Conservation (phyloP, 768 basidiomycete genomes). For the Mycena belliarum region DNA sequence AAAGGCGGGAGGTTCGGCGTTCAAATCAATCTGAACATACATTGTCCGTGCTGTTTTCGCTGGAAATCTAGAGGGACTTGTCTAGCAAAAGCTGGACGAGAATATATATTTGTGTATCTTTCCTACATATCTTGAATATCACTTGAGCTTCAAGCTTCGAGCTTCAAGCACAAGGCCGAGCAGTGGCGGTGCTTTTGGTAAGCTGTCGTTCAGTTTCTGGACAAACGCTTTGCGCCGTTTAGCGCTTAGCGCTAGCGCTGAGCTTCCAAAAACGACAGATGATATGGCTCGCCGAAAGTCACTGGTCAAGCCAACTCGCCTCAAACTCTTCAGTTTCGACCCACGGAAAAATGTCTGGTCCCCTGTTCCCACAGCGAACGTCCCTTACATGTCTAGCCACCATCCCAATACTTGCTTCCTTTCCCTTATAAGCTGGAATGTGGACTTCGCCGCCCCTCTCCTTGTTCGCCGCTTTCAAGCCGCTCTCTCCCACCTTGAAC, state of each 20-base stretch:
- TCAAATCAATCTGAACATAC: slow-evolving; percentile 4
- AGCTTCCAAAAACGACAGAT: background rate
- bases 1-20: slow-evolving; percentile 18
- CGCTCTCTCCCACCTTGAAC: slow-evolving; percentile 38
- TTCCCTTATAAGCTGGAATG: slow-evolving; percentile 49
- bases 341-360: background rate
- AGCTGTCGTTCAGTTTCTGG: too few relatives aligned
- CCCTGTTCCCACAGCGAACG: too few relatives aligned
- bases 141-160: too few relatives aligned
- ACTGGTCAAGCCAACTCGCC: background rate
- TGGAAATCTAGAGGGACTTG: background rate
- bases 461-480: slow-evolving; percentile 33
- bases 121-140: too few relatives aligned
- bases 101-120: too few relatives aligned
- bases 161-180: too few relatives aligned
- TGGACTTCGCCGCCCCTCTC: slow-evolving; percentile 38
- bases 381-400: background rate
- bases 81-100: too few relatives aligned
- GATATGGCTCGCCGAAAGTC: background rate
- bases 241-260: too few relatives aligned
- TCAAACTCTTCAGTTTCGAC: slow-evolving; percentile 1
- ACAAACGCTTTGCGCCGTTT: too few relatives aligned
- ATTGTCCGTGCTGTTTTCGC: too few relatives aligned
- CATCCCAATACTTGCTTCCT: background rate
- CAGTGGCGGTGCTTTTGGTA: too few relatives aligned